Evolutionary conservation across 495 filamentous ascomycete genomes (phyloP), one percentile per base, ranked within the genome.

Genomic region (Penicillium coprophilum): DNA sequence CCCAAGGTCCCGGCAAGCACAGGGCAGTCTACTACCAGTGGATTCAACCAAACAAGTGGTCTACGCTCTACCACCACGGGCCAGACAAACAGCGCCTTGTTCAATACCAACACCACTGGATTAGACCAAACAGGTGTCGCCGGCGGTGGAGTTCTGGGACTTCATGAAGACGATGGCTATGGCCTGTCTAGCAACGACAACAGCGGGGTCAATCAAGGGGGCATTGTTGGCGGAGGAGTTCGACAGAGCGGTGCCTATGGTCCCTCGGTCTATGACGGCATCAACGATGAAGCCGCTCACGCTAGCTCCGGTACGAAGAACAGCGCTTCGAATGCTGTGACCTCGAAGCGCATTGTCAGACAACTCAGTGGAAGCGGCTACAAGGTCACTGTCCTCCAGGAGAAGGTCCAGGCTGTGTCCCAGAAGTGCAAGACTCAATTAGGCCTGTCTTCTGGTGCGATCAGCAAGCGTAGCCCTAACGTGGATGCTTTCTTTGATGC

Each of bases 401-500:
- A 72, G 20, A 71, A 63, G 31, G 53, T 72, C 2, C 65, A 72
- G 32, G 53, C 60, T 6, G 69, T 75, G 11, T 62, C 68, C 5
- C 66, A 71, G 38, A 71, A 77, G 51, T 74, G 66, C 62, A 72
- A 68, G 54, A 56, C 65, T n/a, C 71, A 72, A 28, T 56, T 77
- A 12, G 73, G 69, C 6, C 24, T 67, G 8, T 68, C 66, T n/a
- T 48, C 71, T 4, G 60, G 44, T 23, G 64, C 72, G 55, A 63
- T 77, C 15, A 68, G 60, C 19, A 32, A 59, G 34, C 71, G 72
- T 20, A 62, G 67, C 13, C 63, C 71, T 0, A 74, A 60, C 1
- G 62, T 75, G 5, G 72, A 77, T 55, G 57, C 56, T 24, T 74
- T 75, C 53, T 75, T 77, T 45, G 71, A 77, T 50, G 60, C 67